Conservation (phyloP, 768 basidiomycete species). For the Kwoniella mangroviensis region DNA sequence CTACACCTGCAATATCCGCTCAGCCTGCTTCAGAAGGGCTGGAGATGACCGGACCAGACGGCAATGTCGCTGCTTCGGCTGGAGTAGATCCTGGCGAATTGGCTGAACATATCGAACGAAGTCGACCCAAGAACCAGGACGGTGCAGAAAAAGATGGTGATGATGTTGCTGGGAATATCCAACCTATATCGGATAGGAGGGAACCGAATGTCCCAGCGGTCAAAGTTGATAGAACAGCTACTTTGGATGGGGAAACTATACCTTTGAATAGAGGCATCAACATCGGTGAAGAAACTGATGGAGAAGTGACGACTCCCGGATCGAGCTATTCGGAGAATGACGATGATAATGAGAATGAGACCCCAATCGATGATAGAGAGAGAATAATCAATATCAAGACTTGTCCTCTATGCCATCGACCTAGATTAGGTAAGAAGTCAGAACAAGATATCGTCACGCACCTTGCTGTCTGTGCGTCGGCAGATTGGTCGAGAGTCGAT, state of each 20-base stretch:
- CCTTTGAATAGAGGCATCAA: not conserved
- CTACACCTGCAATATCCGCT: conserved; percentile 59
- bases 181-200: conserved; percentile 17
- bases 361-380: conserved; percentile 60
- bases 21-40: conserved; percentile 49
- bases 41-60: conserved; percentile 52
- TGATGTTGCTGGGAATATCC: conserved; percentile 36
- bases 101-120: conserved; percentile 59
- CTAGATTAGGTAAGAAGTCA: conserved; percentile 78
- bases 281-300: not conserved
- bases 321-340: conserved; percentile 24
- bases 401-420: conserved; percentile 91
- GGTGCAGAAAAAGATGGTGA: conserved; percentile 23
- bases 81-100: conserved; percentile 60
- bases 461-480: conserved; percentile 90
- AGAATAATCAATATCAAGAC: conserved; percentile 93
- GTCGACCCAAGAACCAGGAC: conserved; percentile 29
- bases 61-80: conserved; percentile 66
- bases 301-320: conserved; percentile 13
- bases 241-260: conserved; percentile 15
- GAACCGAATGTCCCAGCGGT: conserved; percentile 33
- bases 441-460: conserved; percentile 97
- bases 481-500: conserved; percentile 89
- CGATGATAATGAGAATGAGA: conserved; percentile 11
- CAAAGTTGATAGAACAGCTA: conserved; percentile 36